Evolutionary conservation across 176 grass and related monocot genomes (phyloP).

Genomic region (Poa annua): DNA sequence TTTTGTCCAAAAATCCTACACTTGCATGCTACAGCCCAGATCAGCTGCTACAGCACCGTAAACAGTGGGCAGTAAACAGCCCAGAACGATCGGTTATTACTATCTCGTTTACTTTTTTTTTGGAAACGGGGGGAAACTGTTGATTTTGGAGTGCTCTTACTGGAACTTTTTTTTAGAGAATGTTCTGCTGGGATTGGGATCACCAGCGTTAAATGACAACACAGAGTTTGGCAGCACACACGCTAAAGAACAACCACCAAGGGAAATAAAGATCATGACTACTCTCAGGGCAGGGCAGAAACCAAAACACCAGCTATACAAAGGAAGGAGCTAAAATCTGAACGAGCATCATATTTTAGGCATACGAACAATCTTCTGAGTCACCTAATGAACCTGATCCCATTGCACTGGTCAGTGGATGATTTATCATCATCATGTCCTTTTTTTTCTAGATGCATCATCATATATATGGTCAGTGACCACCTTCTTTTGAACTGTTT

Average conservation of each 20-base stretch:
- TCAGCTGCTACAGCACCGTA: too few relatives aligned
- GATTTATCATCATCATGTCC: neutral
- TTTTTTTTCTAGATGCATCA: neutral
- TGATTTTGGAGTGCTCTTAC: neutral
- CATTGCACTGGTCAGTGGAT: neutral
- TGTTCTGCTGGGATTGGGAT: neutral
- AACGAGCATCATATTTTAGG: neutral
- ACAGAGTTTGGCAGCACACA: neutral
- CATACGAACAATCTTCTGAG: neutral
- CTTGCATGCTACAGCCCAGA: too few relatives aligned
- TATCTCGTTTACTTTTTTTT: too few relatives aligned
- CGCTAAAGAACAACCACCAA: neutral
- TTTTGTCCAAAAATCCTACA: too few relatives aligned
- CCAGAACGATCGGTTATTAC: too few relatives aligned
- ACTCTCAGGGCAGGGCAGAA: neutral
- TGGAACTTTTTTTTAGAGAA: neutral
- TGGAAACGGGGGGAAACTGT: neutral
- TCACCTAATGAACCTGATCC: neutral
- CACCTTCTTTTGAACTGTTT: constrained; percentile 6
- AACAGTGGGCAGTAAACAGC: too few relatives aligned
- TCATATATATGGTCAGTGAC: neutral
- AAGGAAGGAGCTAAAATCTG: neutral
- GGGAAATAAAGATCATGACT: neutral
- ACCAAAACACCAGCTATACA: neutral
- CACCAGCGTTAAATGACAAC: neutral